Base-by-base conservation (phyloP, 1,284 basidiomycete genomes). In the Meripilus lineatus region DNA sequence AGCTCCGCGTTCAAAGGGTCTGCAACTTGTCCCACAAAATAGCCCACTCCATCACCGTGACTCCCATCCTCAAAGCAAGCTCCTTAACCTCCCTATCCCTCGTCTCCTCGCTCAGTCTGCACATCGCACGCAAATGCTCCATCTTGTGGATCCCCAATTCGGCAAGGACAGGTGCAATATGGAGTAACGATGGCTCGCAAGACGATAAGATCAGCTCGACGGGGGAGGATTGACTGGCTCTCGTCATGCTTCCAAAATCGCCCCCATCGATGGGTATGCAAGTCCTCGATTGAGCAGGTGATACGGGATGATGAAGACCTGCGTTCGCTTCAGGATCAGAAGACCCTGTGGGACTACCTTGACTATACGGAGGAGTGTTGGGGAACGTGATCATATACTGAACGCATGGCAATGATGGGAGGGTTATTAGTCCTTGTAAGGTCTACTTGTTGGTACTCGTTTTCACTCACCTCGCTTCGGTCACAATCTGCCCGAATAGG, bases 11-110 rank as follows among this genome's bases (percentile, higher is more conserved):
- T 42, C 49, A 66, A 44, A 66, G 36, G 33, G 51, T 57, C 48
- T 61, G 58, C 48, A 67, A 49, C 48, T 64, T 76, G 59, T 86
- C 84, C 47, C 85, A 58, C 50, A 86, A 66, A 52, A 86, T 82
- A n/a, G 84, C 83, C 84, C 83, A 86, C 53, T 86, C 84, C 59
- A 86, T 66, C 3, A 84, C 69, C 1, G 81, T 83, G 40, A 86
- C 68, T 1, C 83, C 84, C 49, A 71, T 64, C 57, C 65, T 75
- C 61, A 86, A 55, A 42, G 81, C 84, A 52, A 79, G 77, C 51
- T 80, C 77, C 59, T 72, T 81, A 32, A 86, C 68, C 58, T 85
- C 81, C 45, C 73, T 62, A 58, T 85, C 75, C 49, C 84, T 61
- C 22, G 79, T 84, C 49, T 75, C 77, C 42, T 81, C 79, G 28